Conservation (phyloP, 2,329 filamentous ascomycete species). For the Colletotrichum lentis region DNA sequence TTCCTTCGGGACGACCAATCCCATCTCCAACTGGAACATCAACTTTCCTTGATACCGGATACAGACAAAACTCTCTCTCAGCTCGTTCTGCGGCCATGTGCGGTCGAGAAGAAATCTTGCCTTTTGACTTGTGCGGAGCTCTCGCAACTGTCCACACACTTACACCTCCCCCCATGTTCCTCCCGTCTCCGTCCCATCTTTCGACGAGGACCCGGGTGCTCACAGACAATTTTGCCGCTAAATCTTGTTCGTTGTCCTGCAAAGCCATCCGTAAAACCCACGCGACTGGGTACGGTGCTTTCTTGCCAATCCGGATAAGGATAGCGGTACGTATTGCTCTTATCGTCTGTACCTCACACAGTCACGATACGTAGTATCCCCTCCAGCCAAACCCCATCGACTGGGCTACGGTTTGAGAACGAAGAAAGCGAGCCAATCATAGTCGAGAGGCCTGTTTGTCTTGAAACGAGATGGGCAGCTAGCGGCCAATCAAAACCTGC, state of each 20-base stretch:
- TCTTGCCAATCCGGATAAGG: slow-evolving; percentile 2
- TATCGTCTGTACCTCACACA: background rate
- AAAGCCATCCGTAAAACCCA: slow-evolving; percentile 22
- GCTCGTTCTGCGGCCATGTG: background rate
- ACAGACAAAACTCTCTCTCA: background rate
- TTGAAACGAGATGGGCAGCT: slow-evolving; percentile 33
- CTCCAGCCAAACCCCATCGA: slow-evolving; percentile 11
- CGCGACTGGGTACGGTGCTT: slow-evolving; percentile 10
- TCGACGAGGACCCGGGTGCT: background rate
- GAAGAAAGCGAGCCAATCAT: slow-evolving; percentile 28
- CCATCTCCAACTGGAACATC: slow-evolving; percentile 10
- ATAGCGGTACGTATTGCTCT: background rate
- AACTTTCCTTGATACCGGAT: slow-evolving; percentile 8
- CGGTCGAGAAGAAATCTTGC: background rate
- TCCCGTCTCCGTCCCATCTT: slow-evolving; percentile 18
- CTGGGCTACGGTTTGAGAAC: slow-evolving; percentile 34
- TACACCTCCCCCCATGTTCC: slow-evolving; percentile 2
- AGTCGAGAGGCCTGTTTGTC: slow-evolving; percentile 6
- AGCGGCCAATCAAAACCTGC: slow-evolving; percentile 30
- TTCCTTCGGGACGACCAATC: slow-evolving; percentile 26
- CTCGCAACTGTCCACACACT: background rate
- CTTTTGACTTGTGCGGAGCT: background rate
- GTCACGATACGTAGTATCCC: background rate
- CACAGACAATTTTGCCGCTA: slow-evolving; percentile 22
- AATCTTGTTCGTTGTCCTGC: slow-evolving; percentile 22